Evolutionary conservation across 306 rosid genomes (phyloP).

Genomic region (Comarum palustre): DNA sequence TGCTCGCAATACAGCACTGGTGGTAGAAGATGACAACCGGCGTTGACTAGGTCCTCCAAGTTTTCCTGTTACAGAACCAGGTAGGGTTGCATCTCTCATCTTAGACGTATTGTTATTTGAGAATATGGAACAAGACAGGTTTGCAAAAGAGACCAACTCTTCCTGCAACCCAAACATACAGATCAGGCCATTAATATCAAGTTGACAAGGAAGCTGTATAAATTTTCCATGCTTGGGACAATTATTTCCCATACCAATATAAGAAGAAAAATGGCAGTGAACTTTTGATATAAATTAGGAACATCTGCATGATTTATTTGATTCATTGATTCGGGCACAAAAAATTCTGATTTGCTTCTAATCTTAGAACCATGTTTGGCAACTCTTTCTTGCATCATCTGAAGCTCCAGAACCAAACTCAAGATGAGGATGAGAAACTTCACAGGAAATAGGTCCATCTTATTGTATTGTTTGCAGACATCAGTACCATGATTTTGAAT

Average conservation of each 20-base stretch:
- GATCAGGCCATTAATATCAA: slow-evolving; percentile 17
- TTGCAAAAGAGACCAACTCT: slow-evolving; percentile 65
- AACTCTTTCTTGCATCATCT: slow-evolving; percentile 54
- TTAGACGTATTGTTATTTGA: slow-evolving; percentile 39
- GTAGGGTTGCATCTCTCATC: slow-evolving; percentile 48
- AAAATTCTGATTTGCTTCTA: slow-evolving; percentile 32
- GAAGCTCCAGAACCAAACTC: slow-evolving; percentile 78
- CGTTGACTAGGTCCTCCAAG: slow-evolving; percentile 99
- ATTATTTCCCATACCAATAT: slow-evolving; percentile 54
- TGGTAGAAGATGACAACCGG: slow-evolving; percentile 63
- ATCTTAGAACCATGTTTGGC: slow-evolving; percentile 35
- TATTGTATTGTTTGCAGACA: slow-evolving; percentile 51
- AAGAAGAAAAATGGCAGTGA: slow-evolving; percentile 41
- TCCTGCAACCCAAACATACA: slow-evolving; percentile 50
- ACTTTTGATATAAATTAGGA: slow-evolving; percentile 43
- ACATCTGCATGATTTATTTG: slow-evolving; percentile 35
- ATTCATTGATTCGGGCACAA: slow-evolving; percentile 34
- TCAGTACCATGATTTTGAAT: slow-evolving; percentile 42
- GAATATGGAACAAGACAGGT: slow-evolving; percentile 63
- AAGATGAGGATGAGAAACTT: slow-evolving; percentile 66
- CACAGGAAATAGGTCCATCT: slow-evolving; percentile 40
- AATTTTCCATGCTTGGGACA: slow-evolving; percentile 21
- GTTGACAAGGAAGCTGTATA: slow-evolving; percentile 19
- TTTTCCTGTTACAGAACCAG: slow-evolving; percentile 82
- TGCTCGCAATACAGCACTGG: slow-evolving; percentile 68